Evolutionary conservation across 257 asterid species (phyloP), one percentile per base, ranked within the genome.

Genomic region (Orobanche coerulescens): DNA sequence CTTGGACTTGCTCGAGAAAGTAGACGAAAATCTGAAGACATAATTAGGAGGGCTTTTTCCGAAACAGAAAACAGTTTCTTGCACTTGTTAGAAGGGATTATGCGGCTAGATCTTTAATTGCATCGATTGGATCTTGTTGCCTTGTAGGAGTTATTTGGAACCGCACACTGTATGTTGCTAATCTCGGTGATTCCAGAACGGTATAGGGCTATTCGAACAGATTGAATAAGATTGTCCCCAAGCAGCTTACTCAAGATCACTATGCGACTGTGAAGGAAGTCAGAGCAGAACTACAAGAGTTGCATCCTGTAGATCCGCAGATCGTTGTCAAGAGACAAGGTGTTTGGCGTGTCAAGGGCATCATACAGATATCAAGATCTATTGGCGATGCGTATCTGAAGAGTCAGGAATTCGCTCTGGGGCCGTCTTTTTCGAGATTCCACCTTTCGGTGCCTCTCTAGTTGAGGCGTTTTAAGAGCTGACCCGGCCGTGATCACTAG

Each of bases 151-250:
- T n/a, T n/a, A n/a, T n/a, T n/a, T n/a, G n/a, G n/a, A n/a, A n/a
- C n/a, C n/a, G n/a, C n/a, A n/a, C n/a, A n/a, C n/a, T n/a, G n/a
- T n/a, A n/a, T n/a, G n/a, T n/a, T n/a, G n/a, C n/a, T n/a, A n/a
- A n/a, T n/a, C n/a, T n/a, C n/a, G n/a, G n/a, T n/a, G n/a, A 86
- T 69, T 89, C 92, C 2, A 71, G 92, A 71, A 94, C 95, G 15
- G 92, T 86, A 7, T 43, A 86, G 43, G 97, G 92, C 58, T 62
- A 43, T 62, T 51, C 64, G 26, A 78, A 71, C 62, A 73, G 70
- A 22, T 73, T 74, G 1, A 72, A 79, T 55, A 69, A 55, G 53
- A 69, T 88, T 16, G 52, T 59, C 6, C 86, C 95, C 1, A 83
- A 83, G 67, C 94, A 86, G 77, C 81, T 86, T 57, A 86, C 91